Evolutionary conservation across 208 protist species (phyloP).

Genomic region (Plasmodiophora brassicae): DNA sequence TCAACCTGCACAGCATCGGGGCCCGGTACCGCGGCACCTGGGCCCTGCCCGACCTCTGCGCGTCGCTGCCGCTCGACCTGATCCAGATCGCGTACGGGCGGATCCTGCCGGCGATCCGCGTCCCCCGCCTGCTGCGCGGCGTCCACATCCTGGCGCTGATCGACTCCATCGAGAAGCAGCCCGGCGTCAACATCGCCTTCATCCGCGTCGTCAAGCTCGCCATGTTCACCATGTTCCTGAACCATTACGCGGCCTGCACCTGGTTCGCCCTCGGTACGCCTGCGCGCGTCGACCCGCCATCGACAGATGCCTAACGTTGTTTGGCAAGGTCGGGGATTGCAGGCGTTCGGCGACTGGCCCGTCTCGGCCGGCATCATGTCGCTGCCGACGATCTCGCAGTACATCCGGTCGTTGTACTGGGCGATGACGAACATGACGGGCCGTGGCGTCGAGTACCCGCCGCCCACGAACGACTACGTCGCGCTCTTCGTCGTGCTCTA

Average conservation of each 20-base stretch:
- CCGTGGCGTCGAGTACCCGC: background rate
- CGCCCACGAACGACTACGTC: background rate
- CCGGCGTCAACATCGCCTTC: constrained; percentile 16
- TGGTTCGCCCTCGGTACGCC: background rate
- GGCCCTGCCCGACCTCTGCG: constrained; percentile 16
- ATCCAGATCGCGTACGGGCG: background rate
- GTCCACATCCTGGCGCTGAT: constrained; percentile 11
- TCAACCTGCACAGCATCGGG: background rate
- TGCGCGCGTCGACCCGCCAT: background rate
- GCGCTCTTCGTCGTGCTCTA: background rate
- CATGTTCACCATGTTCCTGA: constrained; percentile 27
- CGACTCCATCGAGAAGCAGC: constrained; percentile 16
- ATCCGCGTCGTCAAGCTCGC: background rate
- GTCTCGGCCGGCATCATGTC: background rate
- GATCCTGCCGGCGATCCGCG: background rate
- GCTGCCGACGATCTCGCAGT: background rate
- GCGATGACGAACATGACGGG: background rate
- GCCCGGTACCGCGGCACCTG: background rate
- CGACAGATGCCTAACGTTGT: background rate
- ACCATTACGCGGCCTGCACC: constrained; percentile 20
- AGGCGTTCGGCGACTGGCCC: background rate
- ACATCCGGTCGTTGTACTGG: constrained; percentile 11
- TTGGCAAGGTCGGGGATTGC: background rate
- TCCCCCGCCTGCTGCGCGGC: background rate
- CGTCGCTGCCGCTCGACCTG: background rate